Conservation (phyloP, 2,329 filamentous ascomycete genomes). For the Trichothecium roseum region DNA sequence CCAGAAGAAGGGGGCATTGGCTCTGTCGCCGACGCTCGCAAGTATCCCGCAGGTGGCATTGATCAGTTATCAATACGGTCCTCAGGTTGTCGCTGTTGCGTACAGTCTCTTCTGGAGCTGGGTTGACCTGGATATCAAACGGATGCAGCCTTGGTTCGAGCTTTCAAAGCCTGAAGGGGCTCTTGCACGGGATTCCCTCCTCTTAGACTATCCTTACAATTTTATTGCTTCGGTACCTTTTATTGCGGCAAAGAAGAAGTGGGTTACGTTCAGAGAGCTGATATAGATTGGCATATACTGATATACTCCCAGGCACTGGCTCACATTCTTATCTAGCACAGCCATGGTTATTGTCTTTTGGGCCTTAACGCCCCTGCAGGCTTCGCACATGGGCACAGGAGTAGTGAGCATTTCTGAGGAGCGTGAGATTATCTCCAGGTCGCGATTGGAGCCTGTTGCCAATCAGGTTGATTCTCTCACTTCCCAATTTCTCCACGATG, state of each 20-base stretch:
- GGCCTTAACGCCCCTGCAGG: constrained; percentile 43
- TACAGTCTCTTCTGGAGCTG: constrained; percentile 49
- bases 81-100: constrained; percentile 41
- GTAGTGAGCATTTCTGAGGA: constrained; percentile 13
- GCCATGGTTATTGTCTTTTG: constrained; percentile 42
- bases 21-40: constrained; percentile 10
- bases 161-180: constrained; percentile 37
- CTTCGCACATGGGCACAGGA: constrained; percentile 37
- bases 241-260: constrained; percentile 15
- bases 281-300: neutral
- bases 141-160: constrained; percentile 51
- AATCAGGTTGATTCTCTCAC: constrained; percentile 16
- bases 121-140: constrained; percentile 47
- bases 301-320: constrained; percentile 35
- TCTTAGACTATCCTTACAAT: constrained; percentile 40
- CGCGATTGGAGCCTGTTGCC: constrained; percentile 9
- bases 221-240: constrained; percentile 23
- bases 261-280: constrained; percentile 13
- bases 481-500: constrained; percentile 27
- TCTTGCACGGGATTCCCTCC: constrained; percentile 29
- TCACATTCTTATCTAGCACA: constrained; percentile 34
- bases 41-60: constrained; percentile 22
- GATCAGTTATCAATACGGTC: constrained; percentile 38
- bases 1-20: constrained; percentile 27
- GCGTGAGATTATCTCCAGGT: constrained; percentile 1